phyloP scores from a whole-genome alignment of 805 yeast species.

The Alloascoidea africana region DNA sequence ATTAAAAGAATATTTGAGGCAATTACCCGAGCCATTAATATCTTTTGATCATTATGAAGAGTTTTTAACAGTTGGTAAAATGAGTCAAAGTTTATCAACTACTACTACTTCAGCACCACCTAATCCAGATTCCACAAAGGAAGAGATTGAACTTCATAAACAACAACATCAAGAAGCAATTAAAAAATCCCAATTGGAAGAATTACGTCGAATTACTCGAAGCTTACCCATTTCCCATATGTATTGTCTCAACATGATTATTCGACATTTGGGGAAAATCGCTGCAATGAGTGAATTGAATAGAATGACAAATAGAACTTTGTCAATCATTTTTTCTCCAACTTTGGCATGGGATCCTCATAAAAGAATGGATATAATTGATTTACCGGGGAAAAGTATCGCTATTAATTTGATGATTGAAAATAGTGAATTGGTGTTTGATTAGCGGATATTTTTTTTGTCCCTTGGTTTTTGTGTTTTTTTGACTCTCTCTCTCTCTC shows the following conservation, averaged over 20 bases:
- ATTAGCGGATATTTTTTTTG: too few relatives aligned
- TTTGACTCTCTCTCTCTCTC: too few relatives aligned
- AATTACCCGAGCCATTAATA: slow-evolving; percentile 74
- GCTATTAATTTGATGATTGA: slow-evolving; percentile 55
- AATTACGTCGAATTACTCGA: too few relatives aligned
- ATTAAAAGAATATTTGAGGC: slow-evolving; percentile 73
- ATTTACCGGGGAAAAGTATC: slow-evolving; percentile 68
- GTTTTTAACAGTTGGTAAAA: slow-evolving; percentile 19
- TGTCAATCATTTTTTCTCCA: slow-evolving; percentile 91
- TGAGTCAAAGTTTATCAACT: slow-evolving; percentile 8
- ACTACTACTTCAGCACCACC: too few relatives aligned
- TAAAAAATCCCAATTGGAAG: slow-evolving; percentile 8
- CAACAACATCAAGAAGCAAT: slow-evolving; percentile 33
- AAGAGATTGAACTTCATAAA: slow-evolving; percentile 26
- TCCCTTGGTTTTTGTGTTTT: too few relatives aligned
- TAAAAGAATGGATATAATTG: slow-evolving; percentile 71
- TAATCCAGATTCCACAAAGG: slow-evolving; percentile 11
- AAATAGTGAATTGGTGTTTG: slow-evolving; percentile 8
- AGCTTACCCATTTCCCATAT: slow-evolving; percentile 57
- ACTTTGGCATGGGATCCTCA: slow-evolving; percentile 67
- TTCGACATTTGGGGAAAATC: slow-evolving; percentile 52
- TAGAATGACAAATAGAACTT: slow-evolving; percentile 70
- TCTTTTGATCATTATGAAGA: slow-evolving; percentile 54
- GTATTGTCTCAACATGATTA: slow-evolving; percentile 35
- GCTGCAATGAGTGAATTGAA: slow-evolving; percentile 37